Base-by-base conservation (phyloP, 371 early-diverging fungal species). In the Sporodiniella umbellata region DNA sequence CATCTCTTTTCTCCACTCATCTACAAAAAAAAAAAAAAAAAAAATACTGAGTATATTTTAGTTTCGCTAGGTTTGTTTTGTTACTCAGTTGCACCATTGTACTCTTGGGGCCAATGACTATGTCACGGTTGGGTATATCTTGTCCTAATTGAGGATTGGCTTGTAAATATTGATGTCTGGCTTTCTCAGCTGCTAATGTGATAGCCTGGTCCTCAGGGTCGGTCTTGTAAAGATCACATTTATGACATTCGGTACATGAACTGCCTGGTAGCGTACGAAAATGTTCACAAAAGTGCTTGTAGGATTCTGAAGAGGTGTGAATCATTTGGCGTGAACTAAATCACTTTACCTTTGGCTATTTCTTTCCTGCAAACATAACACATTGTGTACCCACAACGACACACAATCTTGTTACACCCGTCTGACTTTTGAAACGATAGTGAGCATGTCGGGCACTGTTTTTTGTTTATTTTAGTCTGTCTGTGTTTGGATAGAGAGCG, bases 351-450 rank as follows among this genome's bases (percentile, higher is more conserved):
- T 46, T 61, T 46, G 1, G 58, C 46, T 45, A 83, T 79, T 48
- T 83, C 84, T 46, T 80, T 72, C 49, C 86, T 68, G 51, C 86
- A 86, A 4, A 84, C 61, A 60, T 83, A 84, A 46, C 86, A 86
- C 86, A 86, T 86, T 19, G 68, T 54, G 58, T 82, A 81, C 11
- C 75, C 83, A 62, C 78, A 79, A 23, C 75, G 70, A 40, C 86
- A 86, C 12, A 70, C 70, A 68, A 86, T 82, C 56, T 86, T 86
- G 66, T 86, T 86, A 54, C 87, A 86, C 1, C 87, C 87, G 61
- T 76, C 77, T 25, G 68, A 58, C 49, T 84, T 84, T 49, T 75
- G 77, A 57, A 82, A 86, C 6, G 81, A 78, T 7, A 84, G 49
- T 21, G 62, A 66, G 51, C 86, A 86, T 11, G 57, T 48, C 1